Evolutionary conservation across 2,329 filamentous ascomycete species (phyloP).

Genomic region (Colletotrichum sp.): DNA sequence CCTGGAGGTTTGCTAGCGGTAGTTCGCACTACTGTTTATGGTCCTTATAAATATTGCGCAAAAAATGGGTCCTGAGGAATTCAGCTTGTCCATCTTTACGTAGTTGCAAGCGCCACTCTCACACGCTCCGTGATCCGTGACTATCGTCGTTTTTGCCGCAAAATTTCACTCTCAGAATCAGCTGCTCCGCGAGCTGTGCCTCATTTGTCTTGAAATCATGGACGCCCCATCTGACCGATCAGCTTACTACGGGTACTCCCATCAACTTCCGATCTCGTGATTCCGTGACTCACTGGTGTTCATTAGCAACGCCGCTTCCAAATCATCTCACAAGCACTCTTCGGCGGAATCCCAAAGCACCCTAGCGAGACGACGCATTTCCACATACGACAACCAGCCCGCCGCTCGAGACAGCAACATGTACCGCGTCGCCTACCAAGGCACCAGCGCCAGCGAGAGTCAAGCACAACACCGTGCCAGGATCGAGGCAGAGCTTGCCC

Average conservation of each 20-base stretch:
- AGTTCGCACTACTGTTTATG: too few relatives aligned
- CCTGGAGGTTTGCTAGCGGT: too few relatives aligned
- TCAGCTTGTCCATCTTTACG: too few relatives aligned
- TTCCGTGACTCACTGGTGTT: neutral
- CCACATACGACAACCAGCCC: neutral
- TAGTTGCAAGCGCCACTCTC: too few relatives aligned
- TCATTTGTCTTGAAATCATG: too few relatives aligned
- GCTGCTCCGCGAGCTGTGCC: too few relatives aligned
- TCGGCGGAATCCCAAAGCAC: neutral
- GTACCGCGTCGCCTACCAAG: neutral
- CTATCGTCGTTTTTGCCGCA: too few relatives aligned
- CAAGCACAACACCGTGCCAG: neutral
- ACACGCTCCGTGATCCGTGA: too few relatives aligned
- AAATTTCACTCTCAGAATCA: too few relatives aligned
- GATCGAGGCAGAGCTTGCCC: neutral
- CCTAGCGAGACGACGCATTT: rapidly evolving
- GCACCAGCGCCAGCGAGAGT: neutral
- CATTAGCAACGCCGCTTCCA: neutral
- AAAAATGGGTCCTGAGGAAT: too few relatives aligned
- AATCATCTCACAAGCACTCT: neutral
- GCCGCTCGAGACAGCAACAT: neutral
- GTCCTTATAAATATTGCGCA: too few relatives aligned
- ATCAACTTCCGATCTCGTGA: too few relatives aligned
- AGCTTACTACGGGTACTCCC: neutral
- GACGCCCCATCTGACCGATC: neutral